phyloP scores from a whole-genome alignment of 2,329 filamentous ascomycete genomes.

The Myriosclerotinia curreyana region DNA sequence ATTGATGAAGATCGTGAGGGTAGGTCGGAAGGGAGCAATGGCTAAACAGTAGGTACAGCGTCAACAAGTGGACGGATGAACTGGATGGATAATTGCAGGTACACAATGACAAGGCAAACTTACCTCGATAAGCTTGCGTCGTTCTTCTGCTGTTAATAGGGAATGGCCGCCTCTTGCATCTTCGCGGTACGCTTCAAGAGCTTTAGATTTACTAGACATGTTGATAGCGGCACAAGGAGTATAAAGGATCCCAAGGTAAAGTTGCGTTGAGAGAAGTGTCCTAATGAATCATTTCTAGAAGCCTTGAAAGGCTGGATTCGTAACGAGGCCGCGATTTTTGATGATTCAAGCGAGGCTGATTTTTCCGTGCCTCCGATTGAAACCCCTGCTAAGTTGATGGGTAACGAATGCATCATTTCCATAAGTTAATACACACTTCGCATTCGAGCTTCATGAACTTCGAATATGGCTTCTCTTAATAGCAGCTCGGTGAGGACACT shows the following conservation, averaged over 20 bases:
- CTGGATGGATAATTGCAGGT: conserved; percentile 18
- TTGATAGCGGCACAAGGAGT: conserved; percentile 7
- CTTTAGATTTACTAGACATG: conserved; percentile 18
- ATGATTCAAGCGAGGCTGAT: conserved; percentile 20
- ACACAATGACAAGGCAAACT: conserved; percentile 22
- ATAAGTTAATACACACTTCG: conserved; percentile 18
- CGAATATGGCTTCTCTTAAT: conserved; percentile 34
- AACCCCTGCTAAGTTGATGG: conserved; percentile 1
- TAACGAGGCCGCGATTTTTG: conserved; percentile 16
- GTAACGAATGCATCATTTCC: conserved; percentile 10
- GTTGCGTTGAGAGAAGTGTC: conserved; percentile 3
- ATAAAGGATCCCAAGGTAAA: not conserved
- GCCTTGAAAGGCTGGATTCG: conserved; percentile 15
- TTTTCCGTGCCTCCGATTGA: conserved; percentile 5
- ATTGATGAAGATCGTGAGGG: conserved; percentile 28
- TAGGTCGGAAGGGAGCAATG: conserved; percentile 37
- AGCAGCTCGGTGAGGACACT: conserved; percentile 45
- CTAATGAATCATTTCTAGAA: conserved; percentile 3
- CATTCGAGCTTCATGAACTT: conserved; percentile 11
- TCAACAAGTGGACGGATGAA: conserved; percentile 26
- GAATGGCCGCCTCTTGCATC: conserved; percentile 47
- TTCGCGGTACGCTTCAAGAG: conserved; percentile 43
- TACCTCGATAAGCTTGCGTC: conserved; percentile 48
- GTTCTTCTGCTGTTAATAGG: conserved; percentile 45
- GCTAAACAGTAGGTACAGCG: conserved; percentile 27